Percentiles rank a stretch among this genome's conserved stretches.
phyloP scores from a whole-genome alignment of 2,329 filamentous ascomycete genomes.

The Chaetoscypha palmicola region DNA sequence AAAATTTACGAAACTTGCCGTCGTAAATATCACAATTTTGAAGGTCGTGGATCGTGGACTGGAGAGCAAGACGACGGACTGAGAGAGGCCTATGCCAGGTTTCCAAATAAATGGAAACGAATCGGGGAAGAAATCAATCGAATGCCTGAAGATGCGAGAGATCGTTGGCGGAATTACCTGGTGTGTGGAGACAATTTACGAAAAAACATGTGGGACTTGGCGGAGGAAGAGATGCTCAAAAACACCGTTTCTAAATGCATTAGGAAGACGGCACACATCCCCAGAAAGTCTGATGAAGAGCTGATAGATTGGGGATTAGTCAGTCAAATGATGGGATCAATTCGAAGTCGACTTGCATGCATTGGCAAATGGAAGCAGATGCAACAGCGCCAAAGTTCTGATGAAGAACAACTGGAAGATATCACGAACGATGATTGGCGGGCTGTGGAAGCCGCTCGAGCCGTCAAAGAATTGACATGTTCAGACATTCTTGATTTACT shows the following conservation, averaged over 20 bases:
- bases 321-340: conserved; percentile 53
- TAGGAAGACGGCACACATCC: conserved; percentile 30
- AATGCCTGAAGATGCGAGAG: conserved; percentile 57
- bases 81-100: conserved; percentile 38
- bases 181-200: conserved; percentile 47
- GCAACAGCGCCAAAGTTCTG: conserved; percentile 27
- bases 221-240: conserved; percentile 44
- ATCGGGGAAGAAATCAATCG: conserved; percentile 59
- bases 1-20: conserved; percentile 51
- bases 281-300: conserved; percentile 39
- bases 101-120: conserved; percentile 48
- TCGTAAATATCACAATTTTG: conserved; percentile 59
- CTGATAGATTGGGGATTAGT: conserved; percentile 61
- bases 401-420: conserved; percentile 15
- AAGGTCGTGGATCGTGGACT: conserved; percentile 53
- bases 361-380: conserved; percentile 57
- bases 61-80: conserved; percentile 51
- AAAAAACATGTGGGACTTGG: conserved; percentile 50
- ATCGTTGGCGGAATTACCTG: conserved; percentile 64
- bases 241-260: conserved; percentile 48
- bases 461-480: conserved; percentile 37
- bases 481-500: conserved; percentile 41
- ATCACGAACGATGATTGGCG: conserved; percentile 35
- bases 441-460: conserved; percentile 37
- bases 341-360: conserved; percentile 61